phyloP scores from a whole-genome alignment of 805 yeast genomes.

The Torulaspora delbrueckii region DNA sequence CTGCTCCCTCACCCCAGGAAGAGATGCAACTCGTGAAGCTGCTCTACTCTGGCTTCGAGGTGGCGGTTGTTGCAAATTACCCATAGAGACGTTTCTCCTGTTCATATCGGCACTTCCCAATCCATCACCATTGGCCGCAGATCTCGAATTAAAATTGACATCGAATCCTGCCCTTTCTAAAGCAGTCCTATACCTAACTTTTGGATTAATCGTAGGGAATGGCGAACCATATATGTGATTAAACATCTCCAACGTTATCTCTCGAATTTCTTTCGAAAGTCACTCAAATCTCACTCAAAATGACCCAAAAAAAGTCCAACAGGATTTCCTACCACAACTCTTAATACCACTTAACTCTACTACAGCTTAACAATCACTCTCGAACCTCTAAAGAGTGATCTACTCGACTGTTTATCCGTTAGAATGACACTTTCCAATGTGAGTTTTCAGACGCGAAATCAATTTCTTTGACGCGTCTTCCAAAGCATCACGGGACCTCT shows the following conservation, averaged over 20 bases:
- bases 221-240: constrained; percentile 38
- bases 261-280: too few species aligned
- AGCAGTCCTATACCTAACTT: constrained; percentile 59
- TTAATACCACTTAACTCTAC: neutral
- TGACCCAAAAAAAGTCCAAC: neutral
- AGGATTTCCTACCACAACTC: neutral
- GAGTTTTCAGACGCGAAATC: neutral
- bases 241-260: constrained; percentile 11
- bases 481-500: neutral
- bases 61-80: constrained; percentile 6
- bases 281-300: neutral
- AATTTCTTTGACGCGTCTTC: neutral
- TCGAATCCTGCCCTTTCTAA: constrained; percentile 84
- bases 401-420: neutral
- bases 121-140: neutral
- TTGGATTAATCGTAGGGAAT: constrained; percentile 67
- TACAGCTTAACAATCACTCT: neutral
- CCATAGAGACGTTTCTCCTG: constrained; percentile 13
- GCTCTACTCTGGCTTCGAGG: neutral
- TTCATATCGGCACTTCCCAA: neutral
- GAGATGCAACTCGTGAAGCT: constrained; percentile 8
- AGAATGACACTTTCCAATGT: neutral
- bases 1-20: constrained; percentile 2
- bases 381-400: neutral
- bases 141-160: constrained; percentile 25